A percentile compares a stretch with the other conserved stretches of the same genome.
These are phyloP conservation scores for Backusella liffmaniae DNA, from an alignment of 192 early-diverging fungal genomes.

Conservation along the genomic window DNA sequence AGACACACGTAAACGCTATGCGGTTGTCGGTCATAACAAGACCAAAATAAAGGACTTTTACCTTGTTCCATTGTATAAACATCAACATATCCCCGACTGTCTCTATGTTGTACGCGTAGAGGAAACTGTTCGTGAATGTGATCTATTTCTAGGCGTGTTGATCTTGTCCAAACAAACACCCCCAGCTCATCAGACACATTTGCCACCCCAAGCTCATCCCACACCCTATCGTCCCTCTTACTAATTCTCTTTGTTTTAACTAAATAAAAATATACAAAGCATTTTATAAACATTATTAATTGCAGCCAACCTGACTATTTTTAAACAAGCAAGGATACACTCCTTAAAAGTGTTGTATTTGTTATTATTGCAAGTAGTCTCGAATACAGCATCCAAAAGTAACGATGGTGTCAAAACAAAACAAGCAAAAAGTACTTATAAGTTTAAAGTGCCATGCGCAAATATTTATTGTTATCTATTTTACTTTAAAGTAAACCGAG, in stretches of 20 bases:
- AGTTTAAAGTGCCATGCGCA: background rate
- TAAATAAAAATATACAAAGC: slow-evolving; percentile 3
- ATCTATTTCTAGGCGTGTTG: slow-evolving; percentile 61
- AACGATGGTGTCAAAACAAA: background rate
- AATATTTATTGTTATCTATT: background rate
- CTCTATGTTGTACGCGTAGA: slow-evolving; percentile 48
- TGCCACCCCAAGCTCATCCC: background rate
- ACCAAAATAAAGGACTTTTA: slow-evolving; percentile 77
- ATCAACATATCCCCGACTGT: slow-evolving; percentile 55
- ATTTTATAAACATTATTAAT: no score
- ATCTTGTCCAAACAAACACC: slow-evolving; percentile 24
- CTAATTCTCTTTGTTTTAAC: background rate
- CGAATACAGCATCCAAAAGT: no score
- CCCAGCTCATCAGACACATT: background rate
- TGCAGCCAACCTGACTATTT: no score
- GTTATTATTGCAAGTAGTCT: no score
- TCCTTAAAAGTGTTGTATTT: background rate
- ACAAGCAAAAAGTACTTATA: background rate
- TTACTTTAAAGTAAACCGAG: background rate
- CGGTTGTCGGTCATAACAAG: slow-evolving; percentile 65
- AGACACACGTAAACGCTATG: slow-evolving; percentile 55
- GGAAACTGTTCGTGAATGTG: slow-evolving; percentile 33
- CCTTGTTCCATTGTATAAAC: slow-evolving; percentile 57
- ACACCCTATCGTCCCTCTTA: background rate
- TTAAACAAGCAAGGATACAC: background rate